Evolutionary conservation across 2,329 filamentous ascomycete genomes (phyloP).

Genomic region (Pochonia chlamydosporia): DNA sequence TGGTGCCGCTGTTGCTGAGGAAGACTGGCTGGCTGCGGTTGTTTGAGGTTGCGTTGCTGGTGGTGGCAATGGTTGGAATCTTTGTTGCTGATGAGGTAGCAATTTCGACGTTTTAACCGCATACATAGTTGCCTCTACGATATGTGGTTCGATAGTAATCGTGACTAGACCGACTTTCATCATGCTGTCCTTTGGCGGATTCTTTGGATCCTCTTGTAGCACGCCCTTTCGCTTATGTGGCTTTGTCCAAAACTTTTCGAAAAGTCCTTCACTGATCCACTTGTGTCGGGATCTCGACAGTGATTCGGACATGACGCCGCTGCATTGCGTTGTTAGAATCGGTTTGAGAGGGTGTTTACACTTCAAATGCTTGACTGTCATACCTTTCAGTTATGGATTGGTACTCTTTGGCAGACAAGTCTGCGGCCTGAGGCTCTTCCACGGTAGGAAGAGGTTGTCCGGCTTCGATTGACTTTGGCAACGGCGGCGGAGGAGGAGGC

Average conservation of each 20-base stretch:
- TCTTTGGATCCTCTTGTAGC: constrained; percentile 56
- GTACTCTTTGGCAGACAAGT: constrained; percentile 60
- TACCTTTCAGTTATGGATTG: constrained; percentile 71
- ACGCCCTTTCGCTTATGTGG: constrained; percentile 62
- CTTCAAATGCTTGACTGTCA: no score
- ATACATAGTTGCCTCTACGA: constrained; percentile 70
- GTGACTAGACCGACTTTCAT: constrained; percentile 66
- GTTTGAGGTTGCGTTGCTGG: constrained; percentile 8
- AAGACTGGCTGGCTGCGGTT: constrained; percentile 13
- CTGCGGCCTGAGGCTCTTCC: constrained; percentile 57
- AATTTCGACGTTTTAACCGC: constrained; percentile 60
- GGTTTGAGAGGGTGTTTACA: no score
- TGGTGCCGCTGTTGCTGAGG: constrained; percentile 13
- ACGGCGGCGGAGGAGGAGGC: constrained; percentile 29
- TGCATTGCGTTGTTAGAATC: no score
- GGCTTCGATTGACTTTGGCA: constrained; percentile 59
- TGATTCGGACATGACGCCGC: constrained; percentile 70
- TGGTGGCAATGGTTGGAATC: constrained; percentile 4
- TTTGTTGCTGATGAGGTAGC: constrained; percentile 27
- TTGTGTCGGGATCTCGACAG: constrained; percentile 65
- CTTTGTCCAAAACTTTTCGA: constrained; percentile 75
- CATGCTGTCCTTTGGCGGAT: constrained; percentile 67
- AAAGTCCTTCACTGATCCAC: constrained; percentile 68
- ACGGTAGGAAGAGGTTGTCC: constrained; percentile 68
- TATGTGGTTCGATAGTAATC: constrained; percentile 73